Evolutionary conservation across 345 rosid species (phyloP).

Genomic region (Eutrema yunnanense): DNA sequence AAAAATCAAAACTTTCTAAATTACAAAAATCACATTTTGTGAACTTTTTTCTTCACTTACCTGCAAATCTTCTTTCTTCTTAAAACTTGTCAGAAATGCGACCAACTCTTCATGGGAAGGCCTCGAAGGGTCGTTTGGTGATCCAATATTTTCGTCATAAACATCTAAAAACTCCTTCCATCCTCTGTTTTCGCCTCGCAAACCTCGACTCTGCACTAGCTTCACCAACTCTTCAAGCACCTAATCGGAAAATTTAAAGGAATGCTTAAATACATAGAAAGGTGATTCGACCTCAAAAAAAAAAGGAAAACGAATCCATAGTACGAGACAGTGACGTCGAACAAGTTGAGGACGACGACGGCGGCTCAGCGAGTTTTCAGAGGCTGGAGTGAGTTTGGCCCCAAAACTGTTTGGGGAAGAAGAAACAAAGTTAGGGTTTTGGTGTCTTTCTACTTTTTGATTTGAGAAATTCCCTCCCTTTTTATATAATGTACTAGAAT

Average conservation of each 20-base stretch:
- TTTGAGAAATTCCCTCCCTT: too few species aligned
- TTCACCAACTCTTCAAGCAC: slow-evolving; percentile 59
- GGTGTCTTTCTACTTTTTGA: not conserved
- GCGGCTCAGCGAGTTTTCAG: not conserved
- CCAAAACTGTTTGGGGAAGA: not conserved
- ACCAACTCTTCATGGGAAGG: slow-evolving; percentile 36
- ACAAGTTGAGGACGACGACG: not conserved
- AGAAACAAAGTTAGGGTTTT: not conserved
- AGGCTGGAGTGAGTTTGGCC: not conserved
- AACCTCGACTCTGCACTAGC: slow-evolving; percentile 42
- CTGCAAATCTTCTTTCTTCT: slow-evolving; percentile 21
- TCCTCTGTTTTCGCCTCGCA: slow-evolving; percentile 40
- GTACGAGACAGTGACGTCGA: not conserved
- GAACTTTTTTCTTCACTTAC: not conserved
- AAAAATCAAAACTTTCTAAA: not conserved
- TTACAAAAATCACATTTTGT: not conserved
- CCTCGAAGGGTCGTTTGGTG: slow-evolving; percentile 52
- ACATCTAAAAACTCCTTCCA: slow-evolving; percentile 63
- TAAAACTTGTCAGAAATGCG: slow-evolving; percentile 52
- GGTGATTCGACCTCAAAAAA: not conserved
- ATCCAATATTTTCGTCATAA: slow-evolving; percentile 38
- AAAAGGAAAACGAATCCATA: not conserved
- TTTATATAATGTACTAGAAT: too few species aligned
- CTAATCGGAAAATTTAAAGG: slow-evolving; percentile 9
- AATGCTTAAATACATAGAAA: not conserved